Conservation (phyloP, 2,329 filamentous ascomycete species). For the Aspergillus pseudonomiae region DNA sequence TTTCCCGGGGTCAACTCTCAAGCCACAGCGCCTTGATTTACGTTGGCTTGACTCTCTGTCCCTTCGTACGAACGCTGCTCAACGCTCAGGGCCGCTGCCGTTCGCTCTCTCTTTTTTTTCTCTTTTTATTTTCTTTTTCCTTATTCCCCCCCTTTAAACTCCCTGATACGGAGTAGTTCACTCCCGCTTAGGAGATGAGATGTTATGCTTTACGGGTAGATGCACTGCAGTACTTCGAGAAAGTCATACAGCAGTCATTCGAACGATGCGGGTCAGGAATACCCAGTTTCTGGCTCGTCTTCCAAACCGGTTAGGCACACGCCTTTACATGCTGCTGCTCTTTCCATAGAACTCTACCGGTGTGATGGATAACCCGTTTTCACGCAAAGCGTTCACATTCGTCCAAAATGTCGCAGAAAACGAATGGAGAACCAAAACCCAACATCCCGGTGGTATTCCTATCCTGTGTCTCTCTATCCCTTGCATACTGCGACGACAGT, state of each 20-base stretch:
- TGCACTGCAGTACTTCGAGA: background rate
- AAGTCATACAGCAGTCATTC: background rate
- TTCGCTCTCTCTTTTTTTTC: background rate
- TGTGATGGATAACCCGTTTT: background rate
- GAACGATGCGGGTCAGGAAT: background rate
- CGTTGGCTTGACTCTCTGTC: conserved; percentile 1
- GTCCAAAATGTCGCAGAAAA: background rate
- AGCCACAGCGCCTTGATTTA: conserved; percentile 9
- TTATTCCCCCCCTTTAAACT: background rate
- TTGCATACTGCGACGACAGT: conserved; percentile 17
- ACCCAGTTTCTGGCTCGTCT: background rate
- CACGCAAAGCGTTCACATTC: background rate
- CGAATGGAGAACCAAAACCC: background rate
- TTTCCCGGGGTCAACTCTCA: background rate
- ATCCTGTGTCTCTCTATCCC: conserved; percentile 16
- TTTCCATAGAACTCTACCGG: background rate
- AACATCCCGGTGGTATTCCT: background rate
- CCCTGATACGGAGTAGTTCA: background rate
- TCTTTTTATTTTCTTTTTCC: background rate
- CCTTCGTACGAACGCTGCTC: conserved; percentile 18
- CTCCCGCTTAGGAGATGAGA: background rate
- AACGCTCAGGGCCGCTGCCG: conserved; percentile 19
- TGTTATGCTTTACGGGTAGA: background rate
- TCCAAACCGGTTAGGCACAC: background rate
- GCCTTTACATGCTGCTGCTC: background rate